phyloP scores from a whole-genome alignment of 1,139 yeast species.

The Zygotorulaspora mrakii region DNA sequence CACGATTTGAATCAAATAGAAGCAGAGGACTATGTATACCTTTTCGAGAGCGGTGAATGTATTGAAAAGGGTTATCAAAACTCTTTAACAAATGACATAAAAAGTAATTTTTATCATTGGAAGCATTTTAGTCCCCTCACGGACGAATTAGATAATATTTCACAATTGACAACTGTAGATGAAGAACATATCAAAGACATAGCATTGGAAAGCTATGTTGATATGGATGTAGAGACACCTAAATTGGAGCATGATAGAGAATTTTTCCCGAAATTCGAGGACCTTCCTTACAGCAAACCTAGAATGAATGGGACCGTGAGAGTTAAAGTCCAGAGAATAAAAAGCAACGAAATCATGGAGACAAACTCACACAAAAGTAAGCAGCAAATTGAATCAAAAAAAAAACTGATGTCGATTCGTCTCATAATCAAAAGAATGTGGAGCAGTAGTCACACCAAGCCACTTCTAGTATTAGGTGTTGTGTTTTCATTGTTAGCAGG shows the following conservation, averaged over 20 bases:
- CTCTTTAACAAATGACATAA: constrained; percentile 31
- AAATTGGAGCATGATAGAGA: constrained; percentile 11
- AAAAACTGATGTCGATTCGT: constrained; percentile 33
- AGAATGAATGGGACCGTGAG: constrained; percentile 1
- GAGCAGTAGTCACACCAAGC: constrained; percentile 38
- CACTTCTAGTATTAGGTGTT: constrained; percentile 49
- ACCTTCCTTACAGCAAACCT: not conserved
- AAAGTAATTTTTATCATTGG: constrained; percentile 9
- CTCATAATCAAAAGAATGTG: constrained; percentile 41
- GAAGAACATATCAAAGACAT: constrained; percentile 4
- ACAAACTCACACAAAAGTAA: constrained; percentile 13
- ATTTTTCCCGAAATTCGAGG: constrained; percentile 5
- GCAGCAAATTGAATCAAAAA: constrained; percentile 9
- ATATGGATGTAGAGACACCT: constrained; percentile 14
- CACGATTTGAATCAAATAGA: constrained; percentile 65
- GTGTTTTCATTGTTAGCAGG: constrained; percentile 55
- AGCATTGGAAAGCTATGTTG: constrained; percentile 10
- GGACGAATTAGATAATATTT: constrained; percentile 8
- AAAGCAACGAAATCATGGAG: not conserved
- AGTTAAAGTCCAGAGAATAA: constrained; percentile 4
- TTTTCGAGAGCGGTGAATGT: constrained; percentile 57
- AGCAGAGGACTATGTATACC: constrained; percentile 50
- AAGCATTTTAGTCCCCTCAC: constrained; percentile 4
- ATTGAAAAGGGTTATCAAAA: constrained; percentile 43
- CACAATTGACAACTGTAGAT: constrained; percentile 13